Base-by-base conservation (phyloP, 208 protist species). In the Wallacemonas sp. region DNA sequence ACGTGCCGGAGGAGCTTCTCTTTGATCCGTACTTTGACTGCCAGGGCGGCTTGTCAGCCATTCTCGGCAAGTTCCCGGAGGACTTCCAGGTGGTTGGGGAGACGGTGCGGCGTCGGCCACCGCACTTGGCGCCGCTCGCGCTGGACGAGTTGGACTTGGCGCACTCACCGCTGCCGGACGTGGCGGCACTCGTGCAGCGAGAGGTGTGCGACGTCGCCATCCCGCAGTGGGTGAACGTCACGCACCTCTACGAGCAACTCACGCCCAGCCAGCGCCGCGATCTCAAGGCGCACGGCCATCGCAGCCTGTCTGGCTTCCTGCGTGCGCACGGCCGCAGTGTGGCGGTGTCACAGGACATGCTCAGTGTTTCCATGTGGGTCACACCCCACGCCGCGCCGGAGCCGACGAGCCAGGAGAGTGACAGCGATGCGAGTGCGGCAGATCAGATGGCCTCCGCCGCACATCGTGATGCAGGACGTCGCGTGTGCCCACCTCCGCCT, bases 1-100 rank as follows among this genome's bases (percentile, higher is more conserved):
- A 26, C 24, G 68, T 96, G 1, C 87, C 90, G 1, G 85, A 93
- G 65, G 85, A 92, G 46, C 64, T 96, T 6, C 72, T 96, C 5
- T 96, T 94, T 61, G 87, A 96, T 61, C 85, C 90, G 5, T 96
- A 94, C 78, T 96, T 96, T 68, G 85, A 96, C 68, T 94, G 85
- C 57, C 90, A 96, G 68, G 90, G 90, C n/a, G 90, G 90, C 16
- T 77, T 96, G 26, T 36, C 77, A 21, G 70, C 90, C 32, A 93
- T 96, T 44, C 85, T 86, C 2, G 75, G 69, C 11, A 96, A 96
- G 74, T 79, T 96, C 44, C 87, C 90, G 1, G 85, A 92, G 11
- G 78, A 88, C 57, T 88, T 96, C 60, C 90, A 96, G 74, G 76
- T 96, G 9, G 87, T 93, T 2, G 81, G 82, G 0, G 81, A 83